Conservation (phyloP, 2,329 filamentous ascomycete genomes). For the Penicillium polonicum region DNA sequence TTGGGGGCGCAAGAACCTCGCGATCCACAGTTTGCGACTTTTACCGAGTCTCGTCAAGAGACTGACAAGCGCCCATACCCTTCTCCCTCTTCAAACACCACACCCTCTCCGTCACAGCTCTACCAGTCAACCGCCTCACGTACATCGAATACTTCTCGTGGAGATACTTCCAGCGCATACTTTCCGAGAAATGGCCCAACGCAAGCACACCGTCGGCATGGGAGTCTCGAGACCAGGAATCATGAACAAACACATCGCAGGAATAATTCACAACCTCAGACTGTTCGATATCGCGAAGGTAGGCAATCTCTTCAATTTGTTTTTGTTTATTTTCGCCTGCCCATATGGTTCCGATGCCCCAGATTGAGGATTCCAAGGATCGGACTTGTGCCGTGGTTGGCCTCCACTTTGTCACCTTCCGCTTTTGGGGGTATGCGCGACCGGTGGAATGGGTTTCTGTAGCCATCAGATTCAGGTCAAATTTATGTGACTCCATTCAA, state of each 20-base stretch:
- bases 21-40: constrained; percentile 25
- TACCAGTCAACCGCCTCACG: constrained; percentile 13
- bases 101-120: constrained; percentile 4
- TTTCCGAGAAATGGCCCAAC: constrained; percentile 16
- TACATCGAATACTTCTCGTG: constrained; percentile 19
- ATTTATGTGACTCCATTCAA: background rate
- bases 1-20: constrained; percentile 33
- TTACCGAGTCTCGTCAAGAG: constrained; percentile 24
- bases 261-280: constrained; percentile 24
- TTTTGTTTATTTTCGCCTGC: constrained; percentile 9
- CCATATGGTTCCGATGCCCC: constrained; percentile 17
- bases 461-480: background rate
- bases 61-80: constrained; percentile 21
- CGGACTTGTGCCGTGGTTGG: constrained; percentile 25
- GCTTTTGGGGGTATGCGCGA: background rate
- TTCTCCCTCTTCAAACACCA: constrained; percentile 8
- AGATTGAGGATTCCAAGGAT: constrained; percentile 21
- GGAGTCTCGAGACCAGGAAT: constrained; percentile 17
- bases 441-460: background rate
- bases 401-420: constrained; percentile 11
- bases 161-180: constrained; percentile 17
- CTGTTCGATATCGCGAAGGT: constrained; percentile 18
- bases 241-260: constrained; percentile 20
- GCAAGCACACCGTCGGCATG: constrained; percentile 21
- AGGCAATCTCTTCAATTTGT: constrained; percentile 1